These are phyloP conservation scores for Ensete ventricosum DNA, from an alignment of 176 grass and related monocot genomes.

Conservation along the genomic window DNA sequence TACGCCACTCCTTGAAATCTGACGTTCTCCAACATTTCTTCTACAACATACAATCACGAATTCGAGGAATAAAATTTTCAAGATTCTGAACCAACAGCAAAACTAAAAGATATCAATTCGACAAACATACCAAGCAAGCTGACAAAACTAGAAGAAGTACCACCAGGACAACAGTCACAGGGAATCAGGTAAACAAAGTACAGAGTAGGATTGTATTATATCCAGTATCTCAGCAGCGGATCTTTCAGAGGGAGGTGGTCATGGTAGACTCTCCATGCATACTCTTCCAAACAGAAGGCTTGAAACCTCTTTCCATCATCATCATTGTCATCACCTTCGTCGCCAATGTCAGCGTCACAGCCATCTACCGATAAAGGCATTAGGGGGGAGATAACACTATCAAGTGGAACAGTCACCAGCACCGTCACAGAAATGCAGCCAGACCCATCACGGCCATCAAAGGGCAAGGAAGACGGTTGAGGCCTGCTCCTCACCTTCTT, in stretches of 20 bases:
- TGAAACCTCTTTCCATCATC: conserved; percentile 29
- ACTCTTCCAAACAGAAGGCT: conserved; percentile 40
- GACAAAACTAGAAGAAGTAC: too few relatives aligned
- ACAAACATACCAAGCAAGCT: too few relatives aligned
- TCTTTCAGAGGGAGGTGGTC: conserved; percentile 46
- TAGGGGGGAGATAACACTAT: conserved; percentile 39
- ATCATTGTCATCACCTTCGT: background rate
- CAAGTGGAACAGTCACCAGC: conserved; percentile 45
- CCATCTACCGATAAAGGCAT: background rate
- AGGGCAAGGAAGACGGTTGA: conserved; percentile 22
- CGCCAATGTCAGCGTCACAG: background rate
- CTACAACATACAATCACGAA: too few relatives aligned
- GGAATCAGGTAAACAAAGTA: background rate
- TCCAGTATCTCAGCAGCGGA: conserved; percentile 37
- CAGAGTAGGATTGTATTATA: conserved; percentile 4
- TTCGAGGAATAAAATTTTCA: too few relatives aligned
- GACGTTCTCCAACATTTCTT: too few relatives aligned
- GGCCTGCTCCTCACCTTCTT: conserved; percentile 58
- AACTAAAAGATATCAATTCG: too few relatives aligned
- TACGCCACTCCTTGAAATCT: too few relatives aligned
- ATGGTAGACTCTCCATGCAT: conserved; percentile 57
- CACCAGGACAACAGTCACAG: too few relatives aligned
- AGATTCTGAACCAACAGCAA: too few relatives aligned
- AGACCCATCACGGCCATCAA: conserved; percentile 10
- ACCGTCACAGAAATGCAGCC: conserved; percentile 41